Conservation (phyloP, 2,329 filamentous ascomycete species). For the Alternaria triticimaculans region DNA sequence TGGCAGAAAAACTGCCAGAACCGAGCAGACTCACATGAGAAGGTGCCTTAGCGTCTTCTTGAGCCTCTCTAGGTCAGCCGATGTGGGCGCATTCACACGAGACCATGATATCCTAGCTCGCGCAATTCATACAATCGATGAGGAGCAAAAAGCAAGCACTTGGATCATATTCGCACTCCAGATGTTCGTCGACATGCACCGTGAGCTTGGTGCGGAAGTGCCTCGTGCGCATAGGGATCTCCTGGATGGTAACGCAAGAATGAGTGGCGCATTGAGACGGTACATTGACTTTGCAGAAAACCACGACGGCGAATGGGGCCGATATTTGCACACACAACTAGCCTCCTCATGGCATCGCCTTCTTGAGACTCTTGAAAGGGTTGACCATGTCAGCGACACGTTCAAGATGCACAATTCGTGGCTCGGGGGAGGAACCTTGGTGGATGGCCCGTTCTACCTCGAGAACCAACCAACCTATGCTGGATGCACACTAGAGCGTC, state of each 20-base stretch:
- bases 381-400: neutral
- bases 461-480: neutral
- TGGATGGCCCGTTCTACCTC: neutral
- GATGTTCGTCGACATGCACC: neutral
- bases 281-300: neutral
- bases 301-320: neutral
- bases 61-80: neutral
- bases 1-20: neutral
- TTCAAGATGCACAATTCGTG: neutral
- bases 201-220: neutral
- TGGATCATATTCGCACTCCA: neutral
- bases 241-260: neutral
- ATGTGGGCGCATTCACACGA: neutral
- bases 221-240: neutral
- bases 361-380: neutral
- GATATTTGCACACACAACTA: neutral
- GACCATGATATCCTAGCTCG: neutral
- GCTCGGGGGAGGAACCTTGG: neutral
- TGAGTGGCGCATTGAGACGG: neutral
- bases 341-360: neutral
- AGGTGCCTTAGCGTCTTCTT: neutral
- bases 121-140: neutral
- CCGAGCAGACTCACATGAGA: neutral
- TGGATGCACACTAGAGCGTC: neutral
- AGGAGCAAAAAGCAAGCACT: neutral